Evolutionary conservation across 2,329 filamentous ascomycete species (phyloP).

Genomic region (Talaromyces marneffei): DNA sequence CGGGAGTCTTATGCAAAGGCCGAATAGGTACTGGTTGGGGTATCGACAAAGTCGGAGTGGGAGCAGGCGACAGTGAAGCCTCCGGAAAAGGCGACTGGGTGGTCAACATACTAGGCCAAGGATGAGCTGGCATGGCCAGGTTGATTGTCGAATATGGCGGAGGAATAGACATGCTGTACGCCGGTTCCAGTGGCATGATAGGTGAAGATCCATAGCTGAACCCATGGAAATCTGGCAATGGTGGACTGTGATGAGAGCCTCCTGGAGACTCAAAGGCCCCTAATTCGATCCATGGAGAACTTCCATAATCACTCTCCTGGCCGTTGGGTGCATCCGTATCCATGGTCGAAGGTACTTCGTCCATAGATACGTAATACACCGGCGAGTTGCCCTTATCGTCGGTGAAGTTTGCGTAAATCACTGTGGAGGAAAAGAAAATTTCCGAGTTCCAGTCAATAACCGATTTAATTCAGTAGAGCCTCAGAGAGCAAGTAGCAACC

Average conservation of each 20-base stretch:
- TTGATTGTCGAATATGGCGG: constrained; percentile 56
- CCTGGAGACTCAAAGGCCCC: constrained; percentile 42
- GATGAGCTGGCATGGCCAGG: constrained; percentile 60
- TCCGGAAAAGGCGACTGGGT: constrained; percentile 62
- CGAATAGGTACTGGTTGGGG: constrained; percentile 45
- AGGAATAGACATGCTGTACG: constrained; percentile 52
- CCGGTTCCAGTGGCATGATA: constrained; percentile 54
- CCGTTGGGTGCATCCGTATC: constrained; percentile 41
- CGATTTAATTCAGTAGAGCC: not conserved
- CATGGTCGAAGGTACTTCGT: constrained; percentile 32
- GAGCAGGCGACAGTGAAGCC: constrained; percentile 54
- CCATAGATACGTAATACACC: constrained; percentile 41
- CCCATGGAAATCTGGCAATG: constrained; percentile 62
- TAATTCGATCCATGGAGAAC: constrained; percentile 43
- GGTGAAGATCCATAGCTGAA: constrained; percentile 60
- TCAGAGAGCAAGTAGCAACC: not conserved
- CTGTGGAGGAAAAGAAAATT: constrained; percentile 20
- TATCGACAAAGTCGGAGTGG: constrained; percentile 44
- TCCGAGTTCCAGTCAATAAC: not conserved
- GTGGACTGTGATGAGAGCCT: constrained; percentile 59
- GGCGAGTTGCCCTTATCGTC: constrained; percentile 6
- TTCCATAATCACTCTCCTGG: constrained; percentile 41
- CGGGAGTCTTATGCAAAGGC: constrained; percentile 25
- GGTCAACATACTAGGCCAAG: constrained; percentile 76
- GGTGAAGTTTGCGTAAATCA: constrained; percentile 6